These are phyloP conservation scores for Beauveria sp. DNA, from an alignment of 2,329 filamentous ascomycete genomes.

Conservation along the genomic window DNA sequence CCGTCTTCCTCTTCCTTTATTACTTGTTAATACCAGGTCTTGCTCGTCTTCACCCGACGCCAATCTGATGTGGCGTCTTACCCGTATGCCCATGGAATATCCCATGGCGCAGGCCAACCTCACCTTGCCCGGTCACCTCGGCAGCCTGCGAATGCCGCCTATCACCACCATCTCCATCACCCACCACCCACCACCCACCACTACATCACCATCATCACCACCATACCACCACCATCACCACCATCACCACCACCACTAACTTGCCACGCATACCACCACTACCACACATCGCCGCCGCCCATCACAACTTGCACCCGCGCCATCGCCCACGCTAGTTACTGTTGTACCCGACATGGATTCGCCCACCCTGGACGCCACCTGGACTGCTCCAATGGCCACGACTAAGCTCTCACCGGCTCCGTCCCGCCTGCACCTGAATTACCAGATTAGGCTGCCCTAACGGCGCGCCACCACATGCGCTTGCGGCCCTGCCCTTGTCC, in stretches of 20 bases:
- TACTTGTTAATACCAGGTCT: too few relatives aligned
- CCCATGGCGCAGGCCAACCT: neutral
- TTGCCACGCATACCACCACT: neutral
- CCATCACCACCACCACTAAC: too few relatives aligned
- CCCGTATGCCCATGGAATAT: neutral
- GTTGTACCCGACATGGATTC: neutral
- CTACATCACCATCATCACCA: neutral
- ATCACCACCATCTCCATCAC: neutral
- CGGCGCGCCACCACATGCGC: constrained; percentile 10
- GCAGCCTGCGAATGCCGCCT: neutral
- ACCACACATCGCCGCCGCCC: neutral
- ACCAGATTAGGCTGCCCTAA: constrained; percentile 8
- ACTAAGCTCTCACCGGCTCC: neutral
- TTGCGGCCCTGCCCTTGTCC: constrained; percentile 1
- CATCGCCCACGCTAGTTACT: neutral
- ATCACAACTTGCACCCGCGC: neutral
- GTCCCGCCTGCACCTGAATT: constrained; percentile 8
- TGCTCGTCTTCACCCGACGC: neutral
- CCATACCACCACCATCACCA: neutral
- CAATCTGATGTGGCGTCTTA: neutral
- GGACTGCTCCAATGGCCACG: neutral
- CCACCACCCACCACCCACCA: neutral
- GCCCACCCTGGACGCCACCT: neutral
- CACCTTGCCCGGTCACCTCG: neutral
- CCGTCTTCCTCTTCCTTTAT: neutral